Conservation (phyloP, 352 stramenopile genomes). For the Phytophthora ohioensis region DNA sequence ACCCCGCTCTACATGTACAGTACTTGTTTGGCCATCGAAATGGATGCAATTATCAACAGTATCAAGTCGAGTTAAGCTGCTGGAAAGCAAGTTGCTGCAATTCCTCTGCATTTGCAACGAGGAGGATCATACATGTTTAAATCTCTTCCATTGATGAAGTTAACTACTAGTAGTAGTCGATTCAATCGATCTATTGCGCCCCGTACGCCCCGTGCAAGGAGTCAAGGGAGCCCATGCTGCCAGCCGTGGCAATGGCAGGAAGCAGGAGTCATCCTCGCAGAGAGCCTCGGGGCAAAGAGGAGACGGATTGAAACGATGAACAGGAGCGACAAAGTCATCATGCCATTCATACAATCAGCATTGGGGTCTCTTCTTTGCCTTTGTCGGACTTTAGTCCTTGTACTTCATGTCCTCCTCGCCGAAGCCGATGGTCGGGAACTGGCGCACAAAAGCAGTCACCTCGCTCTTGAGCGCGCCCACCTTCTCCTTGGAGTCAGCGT, state of each 20-base stretch:
- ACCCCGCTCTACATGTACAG: too few relatives aligned
- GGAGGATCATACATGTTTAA: neutral
- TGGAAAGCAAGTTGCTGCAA: neutral
- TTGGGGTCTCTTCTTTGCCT: constrained; percentile 10
- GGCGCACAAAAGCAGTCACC: constrained; percentile 94
- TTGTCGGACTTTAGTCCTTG: constrained; percentile 65
- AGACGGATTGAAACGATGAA: constrained; percentile 21
- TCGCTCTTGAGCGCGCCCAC: constrained; percentile 86
- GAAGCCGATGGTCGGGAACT: constrained; percentile 98
- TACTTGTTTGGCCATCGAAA: too few relatives aligned
- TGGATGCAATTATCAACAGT: too few relatives aligned
- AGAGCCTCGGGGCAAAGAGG: constrained; percentile 15
- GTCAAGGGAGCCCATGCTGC: constrained; percentile 23
- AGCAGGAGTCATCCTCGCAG: constrained; percentile 31
- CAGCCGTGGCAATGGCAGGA: constrained; percentile 15
- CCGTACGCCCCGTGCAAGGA: constrained; percentile 18
- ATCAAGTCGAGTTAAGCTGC: too few relatives aligned
- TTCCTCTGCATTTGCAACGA: neutral
- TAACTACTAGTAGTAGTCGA: neutral
- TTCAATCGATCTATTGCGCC: constrained; percentile 1
- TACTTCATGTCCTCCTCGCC: constrained; percentile 94
- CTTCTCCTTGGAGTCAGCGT: constrained; percentile 60
- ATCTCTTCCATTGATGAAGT: constrained; percentile 1
- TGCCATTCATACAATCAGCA: constrained; percentile 21
- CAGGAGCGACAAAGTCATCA: constrained; percentile 16